Evolutionary conservation across 2,329 filamentous ascomycete species (phyloP).

Genomic region (Stagonosporopsis rhizophila): DNA sequence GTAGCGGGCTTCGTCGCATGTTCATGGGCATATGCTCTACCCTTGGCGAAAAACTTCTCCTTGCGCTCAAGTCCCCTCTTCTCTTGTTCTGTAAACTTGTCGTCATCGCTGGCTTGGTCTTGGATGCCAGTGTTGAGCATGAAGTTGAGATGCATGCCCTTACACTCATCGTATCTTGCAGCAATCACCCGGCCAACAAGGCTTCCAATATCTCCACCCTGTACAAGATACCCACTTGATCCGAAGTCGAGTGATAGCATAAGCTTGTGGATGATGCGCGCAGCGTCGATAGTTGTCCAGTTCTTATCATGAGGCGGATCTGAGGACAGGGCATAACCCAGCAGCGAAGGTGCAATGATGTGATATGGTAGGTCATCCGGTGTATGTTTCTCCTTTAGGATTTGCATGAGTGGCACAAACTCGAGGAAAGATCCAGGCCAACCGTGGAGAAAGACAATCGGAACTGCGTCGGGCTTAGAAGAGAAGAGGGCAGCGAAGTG

Average conservation of each 20-base stretch:
- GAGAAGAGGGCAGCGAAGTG: slow-evolving; percentile 66
- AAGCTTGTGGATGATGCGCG: slow-evolving; percentile 58
- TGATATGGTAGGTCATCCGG: slow-evolving; percentile 63
- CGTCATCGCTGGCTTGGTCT: slow-evolving; percentile 25
- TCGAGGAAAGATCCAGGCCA: slow-evolving; percentile 64
- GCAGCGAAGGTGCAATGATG: slow-evolving; percentile 62
- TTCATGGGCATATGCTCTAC: slow-evolving; percentile 59
- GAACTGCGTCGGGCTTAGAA: slow-evolving; percentile 56
- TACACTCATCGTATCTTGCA: slow-evolving; percentile 55
- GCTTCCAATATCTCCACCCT: slow-evolving; percentile 65
- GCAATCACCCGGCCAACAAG: slow-evolving; percentile 55
- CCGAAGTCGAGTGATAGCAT: slow-evolving; percentile 63
- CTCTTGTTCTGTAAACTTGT: slow-evolving; percentile 44
- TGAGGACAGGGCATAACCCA: slow-evolving; percentile 62
- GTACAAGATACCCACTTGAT: slow-evolving; percentile 57
- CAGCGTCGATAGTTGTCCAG: slow-evolving; percentile 51
- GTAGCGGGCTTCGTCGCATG: slow-evolving; percentile 65
- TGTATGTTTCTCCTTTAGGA: slow-evolving; percentile 58
- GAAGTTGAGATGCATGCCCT: slow-evolving; percentile 50
- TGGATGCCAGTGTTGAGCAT: slow-evolving; percentile 30
- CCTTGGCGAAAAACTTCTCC: slow-evolving; percentile 51
- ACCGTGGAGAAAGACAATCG: slow-evolving; percentile 62
- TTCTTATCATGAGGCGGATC: slow-evolving; percentile 56
- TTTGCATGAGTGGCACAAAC: slow-evolving; percentile 60
- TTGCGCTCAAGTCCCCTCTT: slow-evolving; percentile 48